Percentiles rank a stretch among this genome's conserved stretches.
These are phyloP conservation scores for Sporothrix variecibatus DNA, from an alignment of 2,329 filamentous ascomycete genomes.

Conservation along the genomic window DNA sequence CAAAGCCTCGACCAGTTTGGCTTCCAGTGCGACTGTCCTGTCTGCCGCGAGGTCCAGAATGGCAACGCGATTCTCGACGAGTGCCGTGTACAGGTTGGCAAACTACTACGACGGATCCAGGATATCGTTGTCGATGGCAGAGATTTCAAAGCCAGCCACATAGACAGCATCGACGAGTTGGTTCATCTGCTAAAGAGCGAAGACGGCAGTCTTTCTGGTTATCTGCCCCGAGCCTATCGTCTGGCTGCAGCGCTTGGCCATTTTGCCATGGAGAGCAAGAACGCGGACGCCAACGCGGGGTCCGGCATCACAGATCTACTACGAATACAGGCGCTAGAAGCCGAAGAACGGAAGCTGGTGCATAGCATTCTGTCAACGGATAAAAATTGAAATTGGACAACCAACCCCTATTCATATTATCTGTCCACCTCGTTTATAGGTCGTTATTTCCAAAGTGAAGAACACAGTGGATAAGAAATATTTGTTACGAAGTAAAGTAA, in stretches of 20 bases:
- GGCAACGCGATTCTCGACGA: neutral
- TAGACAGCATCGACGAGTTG: neutral
- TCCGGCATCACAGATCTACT: neutral
- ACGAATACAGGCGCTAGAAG: neutral
- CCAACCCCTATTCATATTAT: too few species aligned
- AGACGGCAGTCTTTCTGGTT: neutral
- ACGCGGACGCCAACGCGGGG: neutral
- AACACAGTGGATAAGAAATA: too few species aligned
- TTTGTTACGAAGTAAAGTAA: neutral
- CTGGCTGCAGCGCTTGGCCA: neutral
- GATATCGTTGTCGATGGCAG: neutral
- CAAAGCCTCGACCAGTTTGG: constrained; percentile 3
- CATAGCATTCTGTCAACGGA: neutral
- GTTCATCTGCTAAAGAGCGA: neutral
- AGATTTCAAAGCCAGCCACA: too few species aligned
- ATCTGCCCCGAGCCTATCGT: neutral
- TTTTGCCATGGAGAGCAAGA: neutral
- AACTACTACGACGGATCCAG: neutral
- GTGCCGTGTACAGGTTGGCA: neutral
- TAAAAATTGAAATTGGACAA: neutral
- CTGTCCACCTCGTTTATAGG: too few species aligned
- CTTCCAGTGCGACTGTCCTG: neutral
- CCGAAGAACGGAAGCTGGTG: neutral
- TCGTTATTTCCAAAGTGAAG: too few species aligned
- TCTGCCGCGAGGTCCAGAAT: neutral